These are phyloP conservation scores for Wickerhamiella azymoides DNA, from an alignment of 805 yeast genomes.

Conservation along the genomic window DNA sequence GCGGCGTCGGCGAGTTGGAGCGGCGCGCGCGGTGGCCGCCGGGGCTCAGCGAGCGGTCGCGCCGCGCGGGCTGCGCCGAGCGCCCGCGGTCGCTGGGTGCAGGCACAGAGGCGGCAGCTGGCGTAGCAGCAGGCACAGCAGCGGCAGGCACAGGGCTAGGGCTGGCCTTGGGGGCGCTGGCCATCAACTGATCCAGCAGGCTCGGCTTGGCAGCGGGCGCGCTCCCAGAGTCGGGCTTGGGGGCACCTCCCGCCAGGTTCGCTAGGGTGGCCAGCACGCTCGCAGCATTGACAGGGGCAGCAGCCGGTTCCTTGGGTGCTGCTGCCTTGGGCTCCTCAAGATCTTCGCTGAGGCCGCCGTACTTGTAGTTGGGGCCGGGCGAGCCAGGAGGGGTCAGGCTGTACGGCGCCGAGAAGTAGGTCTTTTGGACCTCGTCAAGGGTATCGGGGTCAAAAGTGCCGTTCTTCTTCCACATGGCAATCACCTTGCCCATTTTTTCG, in stretches of 20 bases:
- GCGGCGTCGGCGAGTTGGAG: conserved; percentile 29
- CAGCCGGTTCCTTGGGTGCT: conserved; percentile 15
- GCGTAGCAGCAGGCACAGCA: too few species aligned
- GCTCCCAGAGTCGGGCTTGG: conserved; percentile 13
- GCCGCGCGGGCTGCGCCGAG: conserved; percentile 7
- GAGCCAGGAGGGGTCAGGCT: conserved; percentile 60
- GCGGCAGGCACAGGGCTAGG: neutral
- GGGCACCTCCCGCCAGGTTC: conserved; percentile 30
- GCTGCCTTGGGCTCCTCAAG: neutral
- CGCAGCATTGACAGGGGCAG: conserved; percentile 36
- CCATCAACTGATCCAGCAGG: conserved; percentile 9
- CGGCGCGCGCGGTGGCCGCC: conserved; percentile 13
- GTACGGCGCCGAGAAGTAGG: conserved; percentile 33
- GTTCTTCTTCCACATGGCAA: conserved; percentile 86
- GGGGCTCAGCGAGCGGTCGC: conserved; percentile 7
- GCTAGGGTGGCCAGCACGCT: conserved; percentile 58
- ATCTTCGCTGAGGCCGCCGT: conserved; percentile 7
- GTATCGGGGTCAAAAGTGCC: conserved; percentile 53
- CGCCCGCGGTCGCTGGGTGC: conserved; percentile 6
- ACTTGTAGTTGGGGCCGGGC: conserved; percentile 31
- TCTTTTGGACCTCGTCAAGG: conserved; percentile 42
- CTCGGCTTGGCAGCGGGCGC: conserved; percentile 8
- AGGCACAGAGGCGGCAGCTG: neutral
- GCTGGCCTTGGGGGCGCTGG: conserved; percentile 4
- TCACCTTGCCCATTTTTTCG: conserved; percentile 66